These are phyloP conservation scores for Hymenochaete sp. DNA, from an alignment of 1,284 basidiomycete species.

Conservation along the genomic window DNA sequence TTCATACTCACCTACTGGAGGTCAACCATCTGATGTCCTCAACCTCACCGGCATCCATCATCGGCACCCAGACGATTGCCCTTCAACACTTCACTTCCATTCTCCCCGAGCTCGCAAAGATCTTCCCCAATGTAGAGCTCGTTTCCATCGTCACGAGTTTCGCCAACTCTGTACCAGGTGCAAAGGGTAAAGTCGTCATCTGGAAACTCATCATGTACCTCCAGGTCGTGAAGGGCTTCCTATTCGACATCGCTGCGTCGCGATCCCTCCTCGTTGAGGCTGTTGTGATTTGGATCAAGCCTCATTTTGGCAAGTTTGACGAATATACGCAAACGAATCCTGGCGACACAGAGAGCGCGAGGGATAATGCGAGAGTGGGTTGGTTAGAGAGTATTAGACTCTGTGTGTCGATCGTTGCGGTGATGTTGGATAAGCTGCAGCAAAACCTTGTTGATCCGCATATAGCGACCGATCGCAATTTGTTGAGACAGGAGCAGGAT, in stretches of 20 bases:
- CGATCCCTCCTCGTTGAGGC: conserved; percentile 80
- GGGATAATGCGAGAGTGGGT: conserved; percentile 69
- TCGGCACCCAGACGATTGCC: conserved; percentile 91
- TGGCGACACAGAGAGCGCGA: conserved; percentile 54
- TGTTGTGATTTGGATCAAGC: conserved; percentile 89
- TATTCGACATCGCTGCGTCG: conserved; percentile 79
- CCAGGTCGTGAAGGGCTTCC: conserved; percentile 80
- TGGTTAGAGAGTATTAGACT: conserved; percentile 90
- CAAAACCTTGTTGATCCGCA: conserved; percentile 65
- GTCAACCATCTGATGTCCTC: conserved; percentile 88
- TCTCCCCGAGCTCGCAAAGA: conserved; percentile 77
- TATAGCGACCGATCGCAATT: conserved; percentile 51
- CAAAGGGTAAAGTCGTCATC: conserved; percentile 81
- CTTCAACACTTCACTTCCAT: conserved; percentile 93
- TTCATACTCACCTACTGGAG: conserved; percentile 66
- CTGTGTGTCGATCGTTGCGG: conserved; percentile 76
- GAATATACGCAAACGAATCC: conserved; percentile 57
- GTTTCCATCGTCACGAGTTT: conserved; percentile 82
- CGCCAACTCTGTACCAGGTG: conserved; percentile 72
- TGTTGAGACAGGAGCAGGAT: conserved; percentile 79
- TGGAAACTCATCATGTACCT: conserved; percentile 94
- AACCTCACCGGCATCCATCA: conserved; percentile 72
- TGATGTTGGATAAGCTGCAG: conserved; percentile 88
- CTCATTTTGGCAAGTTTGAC: conserved; percentile 89
- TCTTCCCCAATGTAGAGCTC: conserved; percentile 74